Evolutionary conservation across 2,329 filamentous ascomycete species (phyloP).

Genomic region (Macrophomina pseudophaseolina): DNA sequence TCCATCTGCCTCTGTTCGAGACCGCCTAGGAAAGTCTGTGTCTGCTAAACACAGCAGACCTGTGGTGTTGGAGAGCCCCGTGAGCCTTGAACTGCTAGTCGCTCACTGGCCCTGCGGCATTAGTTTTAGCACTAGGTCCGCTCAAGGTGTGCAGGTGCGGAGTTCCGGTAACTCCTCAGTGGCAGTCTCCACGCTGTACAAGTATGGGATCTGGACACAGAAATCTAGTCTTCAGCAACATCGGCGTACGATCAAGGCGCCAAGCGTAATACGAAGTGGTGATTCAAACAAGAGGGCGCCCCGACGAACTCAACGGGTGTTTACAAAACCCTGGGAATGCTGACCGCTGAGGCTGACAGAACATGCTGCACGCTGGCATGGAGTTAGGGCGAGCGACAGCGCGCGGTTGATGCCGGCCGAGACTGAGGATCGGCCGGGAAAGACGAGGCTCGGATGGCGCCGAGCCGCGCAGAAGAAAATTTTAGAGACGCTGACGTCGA

Average conservation of each 20-base stretch:
- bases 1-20: no score
- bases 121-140: neutral
- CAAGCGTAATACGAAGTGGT: no score
- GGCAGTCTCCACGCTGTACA: no score
- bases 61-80: neutral
- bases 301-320: no score
- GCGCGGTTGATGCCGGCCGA: conserved; percentile 22
- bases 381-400: no score
- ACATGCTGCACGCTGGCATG: neutral
- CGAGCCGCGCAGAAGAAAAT: conserved; percentile 18
- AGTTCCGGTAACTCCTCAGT: neutral
- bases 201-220: no score
- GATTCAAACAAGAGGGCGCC: no score
- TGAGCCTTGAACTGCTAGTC: neutral
- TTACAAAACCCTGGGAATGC: neutral
- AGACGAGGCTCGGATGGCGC: conserved; percentile 19
- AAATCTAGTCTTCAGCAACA: no score
- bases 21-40: no score
- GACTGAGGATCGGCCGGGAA: conserved; percentile 20
- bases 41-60: neutral
- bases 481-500: conserved; percentile 26
- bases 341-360: neutral
- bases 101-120: neutral
- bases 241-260: no score
- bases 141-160: neutral